Conservation (phyloP, 1,284 basidiomycete species). For the Mrakiaceae sp. region DNA sequence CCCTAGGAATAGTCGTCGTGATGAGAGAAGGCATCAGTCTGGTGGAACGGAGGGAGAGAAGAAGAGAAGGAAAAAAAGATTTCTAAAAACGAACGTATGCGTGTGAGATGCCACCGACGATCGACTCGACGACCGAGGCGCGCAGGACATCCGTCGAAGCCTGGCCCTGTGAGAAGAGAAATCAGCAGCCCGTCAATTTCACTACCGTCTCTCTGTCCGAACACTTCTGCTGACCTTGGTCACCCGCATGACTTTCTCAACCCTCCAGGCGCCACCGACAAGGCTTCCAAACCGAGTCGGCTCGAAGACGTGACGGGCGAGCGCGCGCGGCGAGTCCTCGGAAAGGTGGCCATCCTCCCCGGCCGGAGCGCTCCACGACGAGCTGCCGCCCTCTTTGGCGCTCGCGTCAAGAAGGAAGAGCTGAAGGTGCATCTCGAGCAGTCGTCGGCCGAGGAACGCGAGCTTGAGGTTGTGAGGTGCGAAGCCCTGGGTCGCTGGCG, state of each 20-base stretch:
- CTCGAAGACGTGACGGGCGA: background rate
- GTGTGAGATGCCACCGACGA: slow-evolving; percentile 12
- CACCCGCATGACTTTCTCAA: background rate
- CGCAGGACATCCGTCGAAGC: background rate
- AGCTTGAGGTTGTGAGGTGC: slow-evolving; percentile 10
- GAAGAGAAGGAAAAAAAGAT: background rate
- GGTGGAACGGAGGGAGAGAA: background rate
- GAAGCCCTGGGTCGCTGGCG: background rate
- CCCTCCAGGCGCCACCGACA: background rate
- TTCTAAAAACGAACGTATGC: slow-evolving; percentile 7
- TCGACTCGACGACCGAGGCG: background rate
- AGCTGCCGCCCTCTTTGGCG: background rate
- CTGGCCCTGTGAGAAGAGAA: background rate
- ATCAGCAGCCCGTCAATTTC: background rate
- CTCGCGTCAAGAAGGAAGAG: slow-evolving; percentile 7
- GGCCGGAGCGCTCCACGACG: background rate
- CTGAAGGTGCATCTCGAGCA: slow-evolving; percentile 14
- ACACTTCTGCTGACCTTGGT: background rate
- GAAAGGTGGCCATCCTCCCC: background rate
- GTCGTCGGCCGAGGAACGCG: slow-evolving; percentile 11
- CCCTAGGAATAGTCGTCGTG: background rate
- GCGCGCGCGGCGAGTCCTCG: background rate
- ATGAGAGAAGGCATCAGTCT: background rate
- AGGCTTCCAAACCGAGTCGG: background rate
- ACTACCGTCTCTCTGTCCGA: background rate